phyloP scores from a whole-genome alignment of 176 grass and related monocot species.

The Cenchrus fungigraminus region DNA sequence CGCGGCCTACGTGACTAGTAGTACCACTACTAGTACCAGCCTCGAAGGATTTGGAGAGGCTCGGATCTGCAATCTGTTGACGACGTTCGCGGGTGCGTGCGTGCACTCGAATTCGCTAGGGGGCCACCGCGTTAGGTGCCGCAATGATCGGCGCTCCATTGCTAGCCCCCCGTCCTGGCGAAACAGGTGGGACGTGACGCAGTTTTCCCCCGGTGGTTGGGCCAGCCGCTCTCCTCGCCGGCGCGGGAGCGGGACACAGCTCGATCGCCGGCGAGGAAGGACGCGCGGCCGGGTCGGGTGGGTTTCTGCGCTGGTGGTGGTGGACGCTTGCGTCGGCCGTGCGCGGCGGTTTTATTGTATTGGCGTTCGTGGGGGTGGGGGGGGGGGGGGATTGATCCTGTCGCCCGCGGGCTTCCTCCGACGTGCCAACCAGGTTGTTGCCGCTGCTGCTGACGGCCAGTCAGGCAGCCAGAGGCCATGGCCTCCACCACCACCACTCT shows the following conservation, averaged over 20 bases:
- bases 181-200: slow-evolving; percentile 26
- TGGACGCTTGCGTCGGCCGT: slow-evolving; percentile 27
- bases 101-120: background rate
- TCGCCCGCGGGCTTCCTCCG: slow-evolving; percentile 18
- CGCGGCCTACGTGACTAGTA: slow-evolving; percentile 41
- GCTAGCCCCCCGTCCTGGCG: background rate
- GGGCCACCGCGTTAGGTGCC: slow-evolving; percentile 35
- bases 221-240: background rate
- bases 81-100: slow-evolving; percentile 25
- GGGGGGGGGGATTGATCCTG: slow-evolving; percentile 18
- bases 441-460: background rate
- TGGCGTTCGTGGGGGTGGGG: slow-evolving; percentile 49
- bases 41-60: slow-evolving; percentile 15
- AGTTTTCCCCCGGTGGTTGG: slow-evolving; percentile 46
- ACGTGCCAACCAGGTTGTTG: slow-evolving; percentile 57
- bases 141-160: slow-evolving; percentile 50
- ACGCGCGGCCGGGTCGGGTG: background rate
- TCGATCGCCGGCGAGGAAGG: background rate
- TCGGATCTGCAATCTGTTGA: background rate
- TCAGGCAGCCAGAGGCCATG: slow-evolving; percentile 43
- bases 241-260: slow-evolving; percentile 14
- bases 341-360: slow-evolving; percentile 35
- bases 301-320: slow-evolving; percentile 5
- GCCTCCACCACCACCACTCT: slow-evolving; percentile 48
- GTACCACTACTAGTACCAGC: background rate